phyloP scores from a whole-genome alignment of 345 rosid species.

The Angophora floribunda region DNA sequence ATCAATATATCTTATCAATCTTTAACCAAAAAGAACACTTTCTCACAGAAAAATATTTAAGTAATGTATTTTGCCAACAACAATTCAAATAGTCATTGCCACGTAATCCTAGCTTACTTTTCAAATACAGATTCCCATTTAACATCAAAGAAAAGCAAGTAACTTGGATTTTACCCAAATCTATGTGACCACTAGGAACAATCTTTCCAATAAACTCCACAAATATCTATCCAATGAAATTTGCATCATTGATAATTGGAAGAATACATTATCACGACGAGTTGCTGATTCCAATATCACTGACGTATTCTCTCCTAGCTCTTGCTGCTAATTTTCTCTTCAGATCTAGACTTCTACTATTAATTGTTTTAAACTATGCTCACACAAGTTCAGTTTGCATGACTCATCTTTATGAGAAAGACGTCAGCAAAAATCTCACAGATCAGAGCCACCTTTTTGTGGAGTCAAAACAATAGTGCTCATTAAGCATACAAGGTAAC shows the following conservation, averaged over 20 bases:
- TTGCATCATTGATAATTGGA: neutral
- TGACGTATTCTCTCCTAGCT: neutral
- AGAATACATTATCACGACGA: neutral
- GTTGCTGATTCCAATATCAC: neutral
- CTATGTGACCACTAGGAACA: neutral
- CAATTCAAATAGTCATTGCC: neutral
- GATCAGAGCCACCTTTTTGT: neutral
- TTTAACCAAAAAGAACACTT: neutral
- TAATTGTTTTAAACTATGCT: neutral
- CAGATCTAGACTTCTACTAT: neutral
- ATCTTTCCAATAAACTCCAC: neutral
- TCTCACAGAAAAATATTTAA: neutral
- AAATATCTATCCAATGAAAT: neutral
- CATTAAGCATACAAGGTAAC: neutral
- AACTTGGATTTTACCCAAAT: neutral
- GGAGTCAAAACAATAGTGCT: neutral
- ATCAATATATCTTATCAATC: neutral
- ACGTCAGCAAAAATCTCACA: neutral
- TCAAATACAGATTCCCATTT: neutral
- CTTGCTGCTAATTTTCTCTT: neutral
- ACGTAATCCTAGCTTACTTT: neutral
- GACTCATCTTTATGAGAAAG: neutral
- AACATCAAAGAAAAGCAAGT: neutral
- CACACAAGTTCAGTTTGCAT: neutral
- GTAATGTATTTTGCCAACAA: neutral